Evolutionary conservation across 371 early-diverging fungal genomes (phyloP).

Genomic region (Syncephalastrum contaminatum): DNA sequence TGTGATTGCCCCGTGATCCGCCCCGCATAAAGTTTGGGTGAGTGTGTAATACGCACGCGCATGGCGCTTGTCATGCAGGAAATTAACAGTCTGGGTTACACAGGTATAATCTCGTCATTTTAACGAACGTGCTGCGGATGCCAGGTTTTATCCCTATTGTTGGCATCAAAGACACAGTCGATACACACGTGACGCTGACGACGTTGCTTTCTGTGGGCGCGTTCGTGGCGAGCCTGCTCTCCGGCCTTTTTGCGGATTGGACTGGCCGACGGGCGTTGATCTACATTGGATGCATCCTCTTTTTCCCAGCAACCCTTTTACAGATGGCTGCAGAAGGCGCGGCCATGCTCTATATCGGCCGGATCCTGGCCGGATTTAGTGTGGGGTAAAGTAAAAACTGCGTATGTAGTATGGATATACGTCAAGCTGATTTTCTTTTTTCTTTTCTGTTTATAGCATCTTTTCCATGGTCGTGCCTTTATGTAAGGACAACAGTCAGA

Average conservation of each 20-base stretch:
- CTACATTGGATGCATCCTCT: conserved; percentile 61
- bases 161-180: not conserved
- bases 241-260: conserved; percentile 69
- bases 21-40: no score
- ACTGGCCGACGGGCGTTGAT: conserved; percentile 79
- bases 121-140: conserved; percentile 9
- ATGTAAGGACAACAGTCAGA: conserved; percentile 38
- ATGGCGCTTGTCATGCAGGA: not conserved
- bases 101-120: conserved; percentile 11
- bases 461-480: conserved; percentile 84
- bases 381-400: conserved; percentile 69
- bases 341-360: conserved; percentile 67
- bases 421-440: no score
- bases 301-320: conserved; percentile 70
- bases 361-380: conserved; percentile 79
- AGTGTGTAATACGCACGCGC: no score
- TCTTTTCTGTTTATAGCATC: conserved; percentile 47
- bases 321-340: conserved; percentile 60
- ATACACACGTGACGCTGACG: conserved; percentile 6
- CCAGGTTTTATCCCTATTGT: conserved; percentile 2
- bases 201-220: conserved; percentile 39
- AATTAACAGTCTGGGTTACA: conserved; percentile 4
- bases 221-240: conserved; percentile 60
- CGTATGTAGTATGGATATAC: not conserved
- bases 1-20: no score